These are phyloP conservation scores for Trypethelium eluteriae DNA, from an alignment of 495 filamentous ascomycete species.

Conservation along the genomic window DNA sequence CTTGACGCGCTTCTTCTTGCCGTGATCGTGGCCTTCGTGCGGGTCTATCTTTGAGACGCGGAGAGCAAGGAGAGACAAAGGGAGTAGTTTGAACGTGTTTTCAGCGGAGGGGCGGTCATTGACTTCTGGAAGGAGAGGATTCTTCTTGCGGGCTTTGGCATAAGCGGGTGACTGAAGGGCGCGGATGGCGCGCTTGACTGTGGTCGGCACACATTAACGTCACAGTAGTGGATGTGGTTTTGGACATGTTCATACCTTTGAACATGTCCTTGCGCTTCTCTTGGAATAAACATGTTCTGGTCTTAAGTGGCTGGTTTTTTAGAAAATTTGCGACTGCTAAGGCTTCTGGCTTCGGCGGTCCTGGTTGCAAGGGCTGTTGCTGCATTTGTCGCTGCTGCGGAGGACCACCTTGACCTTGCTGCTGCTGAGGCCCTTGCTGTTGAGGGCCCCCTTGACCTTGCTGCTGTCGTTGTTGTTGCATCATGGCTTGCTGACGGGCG, in stretches of 20 bases:
- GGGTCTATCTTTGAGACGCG: constrained; percentile 81
- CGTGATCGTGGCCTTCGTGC: constrained; percentile 68
- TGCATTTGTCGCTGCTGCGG: constrained; percentile 42
- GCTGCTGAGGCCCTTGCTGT: constrained; percentile 22
- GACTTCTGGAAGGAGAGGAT: constrained; percentile 73
- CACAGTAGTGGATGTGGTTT: too few relatives aligned
- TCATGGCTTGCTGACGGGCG: constrained; percentile 44
- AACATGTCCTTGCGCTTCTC: constrained; percentile 99
- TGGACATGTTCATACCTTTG: constrained; percentile 51
- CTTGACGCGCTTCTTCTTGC: constrained; percentile 75
- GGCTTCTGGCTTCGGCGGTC: constrained; percentile 78
- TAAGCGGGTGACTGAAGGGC: constrained; percentile 87
- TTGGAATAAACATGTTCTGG: constrained; percentile 84
- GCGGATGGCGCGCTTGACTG: constrained; percentile 94
- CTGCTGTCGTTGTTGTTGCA: constrained; percentile 42
- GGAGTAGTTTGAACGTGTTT: constrained; percentile 90
- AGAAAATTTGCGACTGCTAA: constrained; percentile 87
- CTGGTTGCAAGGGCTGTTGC: constrained; percentile 56
- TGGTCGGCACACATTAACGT: not conserved
- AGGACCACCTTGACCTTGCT: constrained; percentile 38
- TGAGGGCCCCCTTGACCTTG: constrained; percentile 34
- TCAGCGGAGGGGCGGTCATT: constrained; percentile 78
- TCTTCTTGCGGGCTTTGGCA: constrained; percentile 77
- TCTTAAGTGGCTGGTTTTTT: constrained; percentile 75
- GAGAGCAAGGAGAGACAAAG: constrained; percentile 87